Evolutionary conservation across 345 rosid genomes (phyloP).

Genomic region (Bretschneidera sinensis): DNA sequence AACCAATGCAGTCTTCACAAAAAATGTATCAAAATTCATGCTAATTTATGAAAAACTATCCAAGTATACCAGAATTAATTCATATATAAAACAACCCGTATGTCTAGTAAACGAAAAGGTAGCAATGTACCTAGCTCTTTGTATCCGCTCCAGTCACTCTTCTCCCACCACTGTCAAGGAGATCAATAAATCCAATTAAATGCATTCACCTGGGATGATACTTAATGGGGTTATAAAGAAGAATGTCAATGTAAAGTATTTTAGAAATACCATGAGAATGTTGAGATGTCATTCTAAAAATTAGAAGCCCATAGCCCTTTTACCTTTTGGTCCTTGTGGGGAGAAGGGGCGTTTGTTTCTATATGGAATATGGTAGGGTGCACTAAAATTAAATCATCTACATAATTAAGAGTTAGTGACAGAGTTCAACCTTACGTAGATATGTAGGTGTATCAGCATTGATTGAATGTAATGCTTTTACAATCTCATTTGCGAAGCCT

Average conservation of each 20-base stretch:
- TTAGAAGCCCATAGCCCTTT: neutral
- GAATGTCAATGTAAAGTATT: conserved; percentile 24
- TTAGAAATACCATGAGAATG: conserved; percentile 9
- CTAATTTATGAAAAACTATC: neutral
- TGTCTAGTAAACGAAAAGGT: conserved; percentile 3
- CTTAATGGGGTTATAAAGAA: conserved; percentile 37
- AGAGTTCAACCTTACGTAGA: neutral
- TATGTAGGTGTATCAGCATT: neutral
- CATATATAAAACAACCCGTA: conserved; percentile 3
- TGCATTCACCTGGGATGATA: conserved; percentile 62
- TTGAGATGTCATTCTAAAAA: conserved; percentile 4
- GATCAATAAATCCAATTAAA: conserved; percentile 79
- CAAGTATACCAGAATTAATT: neutral
- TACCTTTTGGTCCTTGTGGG: neutral
- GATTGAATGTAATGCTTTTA: too few relatives aligned
- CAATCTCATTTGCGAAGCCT: neutral
- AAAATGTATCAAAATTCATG: neutral
- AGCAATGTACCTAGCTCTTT: conserved; percentile 83
- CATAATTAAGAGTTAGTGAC: neutral
- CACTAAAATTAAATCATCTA: neutral
- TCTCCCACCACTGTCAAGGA: conserved; percentile 99
- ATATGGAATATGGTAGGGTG: too few relatives aligned
- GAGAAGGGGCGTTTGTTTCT: neutral
- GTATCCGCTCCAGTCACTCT: conserved; percentile 98
- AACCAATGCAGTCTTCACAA: too few relatives aligned